phyloP scores from a whole-genome alignment of 169 alveolate species.

The Perkinsus chesapeaki region DNA sequence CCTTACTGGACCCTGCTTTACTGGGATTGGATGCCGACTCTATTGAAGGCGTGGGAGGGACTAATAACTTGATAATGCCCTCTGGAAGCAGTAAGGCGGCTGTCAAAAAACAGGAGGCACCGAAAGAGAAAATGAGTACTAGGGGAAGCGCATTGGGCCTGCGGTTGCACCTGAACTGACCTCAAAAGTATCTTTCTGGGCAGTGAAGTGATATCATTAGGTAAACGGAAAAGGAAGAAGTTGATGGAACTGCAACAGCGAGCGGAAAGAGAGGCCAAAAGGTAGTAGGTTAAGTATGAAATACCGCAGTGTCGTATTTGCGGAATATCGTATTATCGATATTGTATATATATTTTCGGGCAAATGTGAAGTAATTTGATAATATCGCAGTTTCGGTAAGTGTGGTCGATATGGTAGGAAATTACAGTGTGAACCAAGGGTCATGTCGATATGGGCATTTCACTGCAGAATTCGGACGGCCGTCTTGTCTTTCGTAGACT shows the following conservation, averaged over 20 bases:
- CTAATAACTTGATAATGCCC: not conserved
- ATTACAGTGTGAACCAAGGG: no score
- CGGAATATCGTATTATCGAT: no score
- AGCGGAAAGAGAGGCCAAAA: not conserved
- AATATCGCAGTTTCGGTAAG: no score
- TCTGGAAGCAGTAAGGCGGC: not conserved
- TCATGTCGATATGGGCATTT: no score
- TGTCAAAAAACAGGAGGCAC: not conserved
- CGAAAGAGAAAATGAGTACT: not conserved
- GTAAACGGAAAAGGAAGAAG: not conserved
- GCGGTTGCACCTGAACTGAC: not conserved
- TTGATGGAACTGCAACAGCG: not conserved
- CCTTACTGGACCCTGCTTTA: not conserved
- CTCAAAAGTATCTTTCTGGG: not conserved
- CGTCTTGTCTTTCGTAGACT: no score
- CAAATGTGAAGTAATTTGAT: no score
- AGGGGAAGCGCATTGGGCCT: not conserved
- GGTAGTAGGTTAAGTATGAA: no score
- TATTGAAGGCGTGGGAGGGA: not conserved
- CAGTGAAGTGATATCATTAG: no score
- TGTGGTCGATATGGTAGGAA: no score
- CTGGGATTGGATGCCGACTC: not conserved
- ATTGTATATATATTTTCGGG: no score
- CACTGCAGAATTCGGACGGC: no score
- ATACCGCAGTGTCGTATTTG: no score